Percentiles rank a stretch among this genome's conserved stretches.
Evolutionary conservation across 2,329 filamentous ascomycete species (phyloP).

Genomic region (Cercospora zeina): DNA sequence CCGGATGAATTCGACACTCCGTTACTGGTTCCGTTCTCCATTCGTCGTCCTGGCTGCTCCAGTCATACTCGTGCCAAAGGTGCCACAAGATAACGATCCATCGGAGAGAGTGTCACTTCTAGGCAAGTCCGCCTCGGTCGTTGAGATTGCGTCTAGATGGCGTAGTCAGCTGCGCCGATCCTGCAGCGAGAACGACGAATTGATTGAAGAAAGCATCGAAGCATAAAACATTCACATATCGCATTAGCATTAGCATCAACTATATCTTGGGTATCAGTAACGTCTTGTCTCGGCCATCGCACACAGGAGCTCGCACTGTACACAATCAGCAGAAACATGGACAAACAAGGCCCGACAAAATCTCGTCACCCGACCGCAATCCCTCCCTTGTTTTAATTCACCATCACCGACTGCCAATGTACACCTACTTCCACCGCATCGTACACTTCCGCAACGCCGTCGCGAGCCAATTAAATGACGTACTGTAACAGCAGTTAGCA

Average conservation of each 20-base stretch:
- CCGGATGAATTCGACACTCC: neutral
- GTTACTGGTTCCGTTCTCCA: neutral
- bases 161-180: neutral
- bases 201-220: neutral
- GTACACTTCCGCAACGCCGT: neutral
- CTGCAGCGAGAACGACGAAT: neutral
- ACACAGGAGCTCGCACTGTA: conserved; percentile 10
- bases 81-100: neutral
- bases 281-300: conserved; percentile 6
- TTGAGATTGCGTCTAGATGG: neutral
- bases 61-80: neutral
- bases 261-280: conserved; percentile 9
- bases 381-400: neutral
- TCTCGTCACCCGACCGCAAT: conserved; percentile 1
- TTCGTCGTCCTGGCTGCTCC: neutral
- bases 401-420: neutral
- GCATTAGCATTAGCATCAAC: conserved; percentile 2
- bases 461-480: conserved; percentile 23
- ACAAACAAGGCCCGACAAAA: neutral
- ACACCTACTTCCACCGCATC: neutral
- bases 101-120: neutral
- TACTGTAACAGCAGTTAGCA: conserved; percentile 26
- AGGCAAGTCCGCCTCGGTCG: neutral
- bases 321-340: conserved; percentile 8
- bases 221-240: conserved; percentile 2